Conservation (phyloP, 1,284 basidiomycete species). For the Rhodofomes roseus region DNA sequence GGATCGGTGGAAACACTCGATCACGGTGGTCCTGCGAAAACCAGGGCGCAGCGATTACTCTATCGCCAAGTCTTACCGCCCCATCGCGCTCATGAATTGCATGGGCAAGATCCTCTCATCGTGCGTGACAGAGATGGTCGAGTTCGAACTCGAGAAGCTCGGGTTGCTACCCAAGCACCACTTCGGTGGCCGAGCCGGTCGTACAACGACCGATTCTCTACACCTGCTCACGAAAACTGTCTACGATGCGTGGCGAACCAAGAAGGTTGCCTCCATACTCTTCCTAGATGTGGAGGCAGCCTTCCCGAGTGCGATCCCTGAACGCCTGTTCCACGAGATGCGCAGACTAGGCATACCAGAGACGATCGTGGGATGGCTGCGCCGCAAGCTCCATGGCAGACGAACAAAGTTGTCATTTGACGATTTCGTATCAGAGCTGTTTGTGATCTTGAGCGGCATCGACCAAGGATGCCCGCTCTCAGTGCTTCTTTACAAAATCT, state of each 20-base stretch:
- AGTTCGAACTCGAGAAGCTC: slow-evolving; percentile 19
- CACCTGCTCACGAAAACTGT: slow-evolving; percentile 28
- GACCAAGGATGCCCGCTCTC: slow-evolving; percentile 35
- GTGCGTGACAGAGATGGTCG: slow-evolving; percentile 21
- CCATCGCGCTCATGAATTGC: slow-evolving; percentile 35
- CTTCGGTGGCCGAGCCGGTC: slow-evolving; percentile 32
- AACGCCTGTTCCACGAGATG: slow-evolving; percentile 33
- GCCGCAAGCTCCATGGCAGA: slow-evolving; percentile 18
- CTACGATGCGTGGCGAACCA: slow-evolving; percentile 32
- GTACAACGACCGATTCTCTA: slow-evolving; percentile 35
- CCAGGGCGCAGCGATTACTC: slow-evolving; percentile 35
- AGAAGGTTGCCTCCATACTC: slow-evolving; percentile 28
- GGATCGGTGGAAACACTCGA: slow-evolving; percentile 26
- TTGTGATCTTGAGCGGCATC: slow-evolving; percentile 27
- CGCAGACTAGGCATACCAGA: slow-evolving; percentile 24
- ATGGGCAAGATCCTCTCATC: slow-evolving; percentile 32
- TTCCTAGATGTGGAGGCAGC: slow-evolving; percentile 39
- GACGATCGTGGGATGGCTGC: slow-evolving; percentile 21
- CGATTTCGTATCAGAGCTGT: slow-evolving; percentile 21
- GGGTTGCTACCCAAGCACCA: slow-evolving; percentile 25
- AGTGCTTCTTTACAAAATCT: slow-evolving; percentile 29
- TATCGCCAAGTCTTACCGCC: too few relatives aligned
- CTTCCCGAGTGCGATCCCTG: too few relatives aligned
- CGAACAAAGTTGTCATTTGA: slow-evolving; percentile 27
- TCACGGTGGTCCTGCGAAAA: slow-evolving; percentile 36